These are phyloP conservation scores for Teratosphaeriaceae sp. DNA, from an alignment of 2,329 filamentous ascomycete species.

Conservation along the genomic window DNA sequence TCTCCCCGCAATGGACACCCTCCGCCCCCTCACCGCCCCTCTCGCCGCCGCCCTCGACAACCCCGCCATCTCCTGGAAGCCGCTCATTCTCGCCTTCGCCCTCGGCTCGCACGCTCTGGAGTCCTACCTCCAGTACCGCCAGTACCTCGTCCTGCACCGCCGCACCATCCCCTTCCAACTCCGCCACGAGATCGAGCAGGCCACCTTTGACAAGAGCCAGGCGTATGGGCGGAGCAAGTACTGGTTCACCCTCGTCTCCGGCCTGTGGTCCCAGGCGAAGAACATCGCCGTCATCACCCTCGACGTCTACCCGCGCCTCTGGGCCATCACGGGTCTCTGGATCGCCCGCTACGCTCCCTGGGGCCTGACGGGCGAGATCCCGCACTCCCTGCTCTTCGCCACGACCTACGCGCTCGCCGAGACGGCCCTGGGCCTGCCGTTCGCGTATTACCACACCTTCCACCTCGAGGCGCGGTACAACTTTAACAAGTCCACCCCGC, in stretches of 20 bases:
- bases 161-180: conserved; percentile 79
- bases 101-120: conserved; percentile 87
- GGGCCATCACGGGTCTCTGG: conserved; percentile 71
- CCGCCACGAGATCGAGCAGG: conserved; percentile 76
- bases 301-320: conserved; percentile 85
- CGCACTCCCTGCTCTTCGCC: conserved; percentile 88
- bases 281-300: conserved; percentile 85
- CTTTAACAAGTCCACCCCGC: conserved; percentile 96
- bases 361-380: conserved; percentile 83
- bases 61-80: conserved; percentile 95
- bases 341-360: conserved; percentile 68
- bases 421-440: conserved; percentile 70
- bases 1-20: conserved; percentile 32
- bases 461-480: conserved; percentile 95
- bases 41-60: conserved; percentile 75
- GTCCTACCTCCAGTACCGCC: conserved; percentile 78
- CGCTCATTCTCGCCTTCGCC: conserved; percentile 89
- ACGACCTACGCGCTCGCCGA: conserved; percentile 79
- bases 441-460: conserved; percentile 87
- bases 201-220: conserved; percentile 79
- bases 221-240: conserved; percentile 95
- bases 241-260: conserved; percentile 74
- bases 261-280: conserved; percentile 79
- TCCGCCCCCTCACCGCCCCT: conserved; percentile 48
- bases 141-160: conserved; percentile 79